A percentile compares a stretch with the other conserved stretches of the same genome.
These are phyloP conservation scores for Exserohilum turcica DNA, from an alignment of 2,329 filamentous ascomycete species.

Conservation along the genomic window DNA sequence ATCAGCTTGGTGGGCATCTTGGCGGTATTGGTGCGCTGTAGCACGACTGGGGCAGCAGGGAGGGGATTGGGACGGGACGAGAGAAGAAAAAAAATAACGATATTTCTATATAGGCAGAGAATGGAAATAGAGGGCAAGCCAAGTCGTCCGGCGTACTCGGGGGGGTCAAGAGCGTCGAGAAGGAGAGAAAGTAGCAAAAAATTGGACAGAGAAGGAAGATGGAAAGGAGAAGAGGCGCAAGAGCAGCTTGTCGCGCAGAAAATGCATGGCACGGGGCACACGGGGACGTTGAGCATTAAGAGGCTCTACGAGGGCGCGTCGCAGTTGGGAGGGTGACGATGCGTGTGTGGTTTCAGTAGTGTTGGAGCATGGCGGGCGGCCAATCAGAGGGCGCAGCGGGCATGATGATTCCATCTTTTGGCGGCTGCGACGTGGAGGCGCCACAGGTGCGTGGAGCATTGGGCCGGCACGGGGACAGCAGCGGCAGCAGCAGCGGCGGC, in stretches of 20 bases:
- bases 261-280: constrained; percentile 32
- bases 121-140: constrained; percentile 40
- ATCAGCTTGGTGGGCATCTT: constrained; percentile 60
- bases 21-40: constrained; percentile 27
- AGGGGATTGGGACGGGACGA: constrained; percentile 1
- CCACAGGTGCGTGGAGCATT: constrained; percentile 7
- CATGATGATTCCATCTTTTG: constrained; percentile 34
- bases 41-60: constrained; percentile 16
- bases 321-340: constrained; percentile 36
- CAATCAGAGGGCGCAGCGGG: constrained; percentile 33
- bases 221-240: constrained; percentile 30
- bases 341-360: constrained; percentile 44
- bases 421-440: constrained; percentile 28
- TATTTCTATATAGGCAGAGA: constrained; percentile 35
- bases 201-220: constrained; percentile 42
- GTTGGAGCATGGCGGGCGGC: constrained; percentile 36
- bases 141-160: constrained; percentile 49
- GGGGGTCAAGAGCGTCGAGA: constrained; percentile 38
- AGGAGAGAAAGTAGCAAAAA: constrained; percentile 27
- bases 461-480: too few species aligned
- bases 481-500: too few species aligned
- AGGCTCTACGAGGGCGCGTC: constrained; percentile 39
- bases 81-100: not conserved
- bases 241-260: constrained; percentile 28
- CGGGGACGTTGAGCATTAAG: constrained; percentile 43